Evolutionary conservation across 2,329 filamentous ascomycete species (phyloP), one percentile per base, ranked within the genome.

Genomic region (Arthroderma sp.): DNA sequence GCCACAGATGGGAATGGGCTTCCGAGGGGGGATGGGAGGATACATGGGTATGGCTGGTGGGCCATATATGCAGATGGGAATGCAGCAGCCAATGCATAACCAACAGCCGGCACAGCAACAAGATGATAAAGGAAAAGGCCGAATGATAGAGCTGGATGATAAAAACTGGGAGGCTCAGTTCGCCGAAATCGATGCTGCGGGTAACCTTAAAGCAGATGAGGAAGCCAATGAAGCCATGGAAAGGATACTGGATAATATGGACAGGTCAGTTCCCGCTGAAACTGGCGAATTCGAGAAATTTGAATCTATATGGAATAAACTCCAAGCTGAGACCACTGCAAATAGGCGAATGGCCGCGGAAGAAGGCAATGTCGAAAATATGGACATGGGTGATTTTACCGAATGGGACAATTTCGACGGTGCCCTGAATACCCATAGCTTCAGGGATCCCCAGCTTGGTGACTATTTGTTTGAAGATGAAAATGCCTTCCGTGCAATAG

Each of bases 161-260:
- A 72, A 82, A 58, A 83, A 94, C 59, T 96, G 91, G 91, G 89
- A 96, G 66, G 86, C 87, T 56, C 87, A 96, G 63, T 98, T 98
- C 63, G 84, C 86, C 46, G 79, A 91, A 64, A 80, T 95, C 60
- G 86, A 89, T 61, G 68, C 67, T 9, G 66, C 66, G 34, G 69
- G 73, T 41, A 64, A 68, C 43, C 69, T 72, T 54, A 69, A 69
- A 44, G 63, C 75, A 46, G 77, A 80, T 50, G 69, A 68, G 32
- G 70, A 80, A 58, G 83, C 84, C 43, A 82, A 85, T 50, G 73
- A 73, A 48, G 83, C 82, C 11, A 85, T 89, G 55, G 87, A 93
- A 69, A 76, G 77, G 49, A 88, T 96, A 70, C 74, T 96, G 55
- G 81, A 94, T 66, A 77, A 87, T 65, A 77, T 94, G 71, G 89